phyloP scores from a whole-genome alignment of 108 stramenopile genomes.

The Fragilaria radians region DNA sequence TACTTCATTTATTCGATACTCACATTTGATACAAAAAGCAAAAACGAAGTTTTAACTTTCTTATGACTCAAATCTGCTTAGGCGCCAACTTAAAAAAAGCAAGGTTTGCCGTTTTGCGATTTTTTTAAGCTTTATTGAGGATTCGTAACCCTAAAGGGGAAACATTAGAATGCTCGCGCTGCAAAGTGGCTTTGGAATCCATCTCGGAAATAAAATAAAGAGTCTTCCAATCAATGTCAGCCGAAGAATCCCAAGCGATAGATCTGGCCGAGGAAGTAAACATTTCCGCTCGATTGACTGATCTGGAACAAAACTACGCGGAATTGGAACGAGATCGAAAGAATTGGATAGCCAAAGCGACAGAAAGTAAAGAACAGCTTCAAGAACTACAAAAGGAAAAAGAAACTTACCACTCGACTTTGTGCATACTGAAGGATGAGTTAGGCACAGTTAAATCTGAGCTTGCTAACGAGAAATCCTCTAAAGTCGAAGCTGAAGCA shows the following conservation, averaged over 20 bases:
- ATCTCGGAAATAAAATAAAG: too few species aligned
- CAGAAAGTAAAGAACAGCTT: neutral
- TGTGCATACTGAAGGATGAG: slow-evolving; percentile 2
- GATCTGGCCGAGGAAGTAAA: neutral
- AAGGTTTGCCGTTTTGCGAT: too few species aligned
- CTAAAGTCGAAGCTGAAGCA: neutral
- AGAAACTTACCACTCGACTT: neutral
- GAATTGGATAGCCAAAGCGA: neutral
- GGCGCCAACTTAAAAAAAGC: too few species aligned
- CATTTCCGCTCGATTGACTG: slow-evolving; percentile 8
- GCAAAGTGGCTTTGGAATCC: too few species aligned
- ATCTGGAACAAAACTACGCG: slow-evolving; percentile 12
- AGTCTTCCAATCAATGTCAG: too few species aligned
- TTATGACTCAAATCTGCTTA: too few species aligned
- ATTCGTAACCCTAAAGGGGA: too few species aligned
- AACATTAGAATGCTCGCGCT: too few species aligned
- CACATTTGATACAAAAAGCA: too few species aligned
- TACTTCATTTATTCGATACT: too few species aligned
- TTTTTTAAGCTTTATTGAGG: too few species aligned
- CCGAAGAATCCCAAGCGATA: neutral
- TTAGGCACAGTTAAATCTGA: neutral
- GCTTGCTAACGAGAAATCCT: neutral
- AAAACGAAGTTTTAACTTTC: too few species aligned
- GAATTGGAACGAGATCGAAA: slow-evolving; percentile 16
- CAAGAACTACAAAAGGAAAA: neutral